Percentiles rank a stretch among this genome's conserved stretches.
These are phyloP conservation scores for Diaporthe sp. DNA, from an alignment of 2,329 filamentous ascomycete species.

Conservation along the genomic window DNA sequence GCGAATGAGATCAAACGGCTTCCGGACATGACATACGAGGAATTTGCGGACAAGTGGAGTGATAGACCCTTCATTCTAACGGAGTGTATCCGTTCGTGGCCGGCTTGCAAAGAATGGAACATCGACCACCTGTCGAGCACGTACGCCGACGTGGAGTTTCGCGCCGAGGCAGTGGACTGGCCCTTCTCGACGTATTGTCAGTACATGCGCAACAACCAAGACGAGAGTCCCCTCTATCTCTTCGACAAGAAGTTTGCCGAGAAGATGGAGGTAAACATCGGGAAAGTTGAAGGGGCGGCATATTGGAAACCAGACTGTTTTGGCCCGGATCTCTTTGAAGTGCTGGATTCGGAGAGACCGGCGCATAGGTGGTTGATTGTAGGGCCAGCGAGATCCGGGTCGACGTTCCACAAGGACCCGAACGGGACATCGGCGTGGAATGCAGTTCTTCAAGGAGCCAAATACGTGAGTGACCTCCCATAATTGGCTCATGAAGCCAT, in stretches of 20 bases:
- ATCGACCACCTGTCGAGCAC: slow-evolving; percentile 73
- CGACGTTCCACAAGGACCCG: slow-evolving; percentile 91
- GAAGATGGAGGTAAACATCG: slow-evolving; percentile 82
- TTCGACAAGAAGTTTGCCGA: slow-evolving; percentile 90
- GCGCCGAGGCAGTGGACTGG: slow-evolving; percentile 96
- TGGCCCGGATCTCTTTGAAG: slow-evolving; percentile 85
- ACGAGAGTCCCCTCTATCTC: slow-evolving; percentile 92
- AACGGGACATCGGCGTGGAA: slow-evolving; percentile 90
- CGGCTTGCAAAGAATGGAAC: slow-evolving; percentile 80
- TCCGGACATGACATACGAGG: slow-evolving; percentile 74
- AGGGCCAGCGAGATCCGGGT: slow-evolving; percentile 87
- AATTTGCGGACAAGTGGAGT: slow-evolving; percentile 83
- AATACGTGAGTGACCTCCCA: slow-evolving; percentile 68
- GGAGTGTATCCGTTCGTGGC: slow-evolving; percentile 84
- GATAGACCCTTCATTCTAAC: slow-evolving; percentile 89
- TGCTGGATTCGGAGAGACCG: slow-evolving; percentile 82
- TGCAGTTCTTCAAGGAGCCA: slow-evolving; percentile 87
- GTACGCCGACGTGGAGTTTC: slow-evolving; percentile 78
- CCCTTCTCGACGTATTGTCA: slow-evolving; percentile 81
- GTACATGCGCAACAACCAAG: slow-evolving; percentile 83
- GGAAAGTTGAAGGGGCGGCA: slow-evolving; percentile 60
- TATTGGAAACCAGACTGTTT: slow-evolving; percentile 91
- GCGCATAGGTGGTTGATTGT: slow-evolving; percentile 95
- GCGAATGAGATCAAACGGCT: slow-evolving; percentile 81
- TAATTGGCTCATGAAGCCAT: not conserved